A percentile compares a stretch with the other conserved stretches of the same genome.
phyloP scores from a whole-genome alignment of 306 rosid genomes.

The Amphicarpaea edgeworthii region DNA sequence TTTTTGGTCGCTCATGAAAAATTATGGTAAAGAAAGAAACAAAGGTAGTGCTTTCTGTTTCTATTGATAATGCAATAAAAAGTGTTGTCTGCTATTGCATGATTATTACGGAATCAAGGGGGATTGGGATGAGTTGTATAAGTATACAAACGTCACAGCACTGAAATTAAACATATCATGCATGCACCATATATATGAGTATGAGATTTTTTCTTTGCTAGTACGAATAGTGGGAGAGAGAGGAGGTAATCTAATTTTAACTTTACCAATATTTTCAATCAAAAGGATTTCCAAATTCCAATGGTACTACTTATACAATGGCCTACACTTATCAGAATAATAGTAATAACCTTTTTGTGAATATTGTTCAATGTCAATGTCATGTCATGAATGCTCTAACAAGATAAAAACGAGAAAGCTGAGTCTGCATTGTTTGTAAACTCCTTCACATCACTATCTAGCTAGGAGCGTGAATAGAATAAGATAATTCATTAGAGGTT shows the following conservation, averaged over 20 bases:
- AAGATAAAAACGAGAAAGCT: background rate
- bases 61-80: background rate
- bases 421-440: too few relatives aligned
- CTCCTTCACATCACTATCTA: background rate
- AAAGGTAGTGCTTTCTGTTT: background rate
- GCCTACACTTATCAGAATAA: too few relatives aligned
- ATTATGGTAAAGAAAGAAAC: background rate
- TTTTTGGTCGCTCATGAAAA: background rate
- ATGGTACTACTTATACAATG: background rate
- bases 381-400: background rate
- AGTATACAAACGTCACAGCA: slow-evolving; percentile 18
- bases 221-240: too few relatives aligned
- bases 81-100: slow-evolving; percentile 16
- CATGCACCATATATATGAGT: too few relatives aligned
- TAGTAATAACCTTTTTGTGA: background rate
- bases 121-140: slow-evolving; percentile 14
- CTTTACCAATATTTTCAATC: background rate
- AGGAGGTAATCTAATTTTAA: background rate
- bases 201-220: background rate
- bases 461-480: background rate
- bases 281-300: background rate
- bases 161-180: slow-evolving; percentile 24
- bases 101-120: background rate
- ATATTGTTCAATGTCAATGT: background rate
- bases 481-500: background rate